Percentiles rank a stretch among this genome's conserved stretches.
These are phyloP conservation scores for Candida krabiensis DNA, from an alignment of 805 yeast species.

Conservation along the genomic window DNA sequence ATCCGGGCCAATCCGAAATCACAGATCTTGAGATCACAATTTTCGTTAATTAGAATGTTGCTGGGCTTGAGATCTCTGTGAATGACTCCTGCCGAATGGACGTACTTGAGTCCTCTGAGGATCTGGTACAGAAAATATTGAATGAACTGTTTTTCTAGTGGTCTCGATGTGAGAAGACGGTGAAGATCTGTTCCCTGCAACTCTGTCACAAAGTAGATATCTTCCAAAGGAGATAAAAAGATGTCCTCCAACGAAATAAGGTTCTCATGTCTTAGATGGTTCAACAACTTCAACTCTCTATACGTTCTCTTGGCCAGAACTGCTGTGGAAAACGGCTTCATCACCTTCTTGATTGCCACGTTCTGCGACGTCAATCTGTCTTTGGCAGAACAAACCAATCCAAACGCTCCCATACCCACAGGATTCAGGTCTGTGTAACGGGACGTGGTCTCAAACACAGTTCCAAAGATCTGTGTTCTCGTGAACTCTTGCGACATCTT, in stretches of 20 bases:
- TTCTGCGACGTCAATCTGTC: conserved; percentile 88
- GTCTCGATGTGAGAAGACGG: conserved; percentile 85
- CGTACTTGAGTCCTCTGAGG: conserved; percentile 87
- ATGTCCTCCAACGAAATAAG: conserved; percentile 91
- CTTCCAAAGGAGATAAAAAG: conserved; percentile 91
- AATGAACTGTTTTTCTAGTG: conserved; percentile 92
- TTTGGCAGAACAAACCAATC: conserved; percentile 93
- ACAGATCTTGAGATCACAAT: conserved; percentile 91
- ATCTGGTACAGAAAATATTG: conserved; percentile 97
- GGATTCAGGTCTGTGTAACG: conserved; percentile 92
- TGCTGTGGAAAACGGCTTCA: conserved; percentile 95
- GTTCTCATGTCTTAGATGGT: conserved; percentile 93
- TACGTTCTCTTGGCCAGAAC: conserved; percentile 96
- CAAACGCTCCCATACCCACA: conserved; percentile 99
- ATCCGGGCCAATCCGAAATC: conserved; percentile 96
- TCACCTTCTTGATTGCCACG: conserved; percentile 95
- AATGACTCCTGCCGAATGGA: conserved; percentile 93
- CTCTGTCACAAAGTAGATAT: conserved; percentile 94
- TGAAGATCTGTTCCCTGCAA: conserved; percentile 96
- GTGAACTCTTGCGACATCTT: conserved; percentile 41
- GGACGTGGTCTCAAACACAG: conserved; percentile 89
- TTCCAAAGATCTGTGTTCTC: conserved; percentile 91
- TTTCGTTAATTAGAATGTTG: conserved; percentile 85
- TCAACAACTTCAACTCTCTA: conserved; percentile 89
- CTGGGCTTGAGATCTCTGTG: conserved; percentile 95